Conservation (phyloP, 306 rosid genomes). For the Macrotyloma uniflorum region DNA sequence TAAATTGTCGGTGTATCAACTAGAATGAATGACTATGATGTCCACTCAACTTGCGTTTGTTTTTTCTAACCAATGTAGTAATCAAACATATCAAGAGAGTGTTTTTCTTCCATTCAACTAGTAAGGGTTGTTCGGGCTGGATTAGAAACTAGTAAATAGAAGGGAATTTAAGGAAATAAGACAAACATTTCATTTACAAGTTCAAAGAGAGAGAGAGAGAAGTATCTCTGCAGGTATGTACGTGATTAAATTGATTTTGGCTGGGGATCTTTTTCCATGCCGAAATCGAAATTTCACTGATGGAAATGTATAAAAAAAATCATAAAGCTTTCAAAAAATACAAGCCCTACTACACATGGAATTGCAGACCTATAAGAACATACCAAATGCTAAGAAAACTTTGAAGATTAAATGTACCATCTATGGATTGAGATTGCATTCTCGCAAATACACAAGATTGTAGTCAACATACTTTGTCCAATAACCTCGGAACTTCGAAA, state of each 20-base stretch:
- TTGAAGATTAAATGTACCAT: conserved; percentile 33
- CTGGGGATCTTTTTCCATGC: conserved; percentile 31
- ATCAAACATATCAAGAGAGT: neutral
- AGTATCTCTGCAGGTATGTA: conserved; percentile 33
- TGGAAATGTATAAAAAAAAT: conserved; percentile 53
- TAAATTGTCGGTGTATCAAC: neutral
- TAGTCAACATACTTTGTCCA: conserved; percentile 77
- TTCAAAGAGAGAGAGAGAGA: conserved; percentile 1
- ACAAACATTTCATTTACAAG: conserved; percentile 42
- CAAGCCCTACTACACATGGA: conserved; percentile 46
- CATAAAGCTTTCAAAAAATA: conserved; percentile 34
- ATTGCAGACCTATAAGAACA: conserved; percentile 37
- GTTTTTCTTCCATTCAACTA: neutral
- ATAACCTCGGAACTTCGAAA: conserved; percentile 74
- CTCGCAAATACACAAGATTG: conserved; percentile 66
- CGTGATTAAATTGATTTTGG: conserved; percentile 26
- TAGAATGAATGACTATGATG: neutral
- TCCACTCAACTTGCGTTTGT: no score
- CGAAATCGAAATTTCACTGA: conserved; percentile 24
- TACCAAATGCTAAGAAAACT: conserved; percentile 34
- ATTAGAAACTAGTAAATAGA: neutral
- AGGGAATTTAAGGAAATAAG: neutral
- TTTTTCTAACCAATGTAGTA: neutral
- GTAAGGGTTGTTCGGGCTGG: neutral
- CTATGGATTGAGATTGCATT: conserved; percentile 89